Percentiles rank a stretch among this genome's conserved stretches.
Evolutionary conservation across 2,329 filamentous ascomycete genomes (phyloP).

Genomic region (Penicillium sp.): DNA sequence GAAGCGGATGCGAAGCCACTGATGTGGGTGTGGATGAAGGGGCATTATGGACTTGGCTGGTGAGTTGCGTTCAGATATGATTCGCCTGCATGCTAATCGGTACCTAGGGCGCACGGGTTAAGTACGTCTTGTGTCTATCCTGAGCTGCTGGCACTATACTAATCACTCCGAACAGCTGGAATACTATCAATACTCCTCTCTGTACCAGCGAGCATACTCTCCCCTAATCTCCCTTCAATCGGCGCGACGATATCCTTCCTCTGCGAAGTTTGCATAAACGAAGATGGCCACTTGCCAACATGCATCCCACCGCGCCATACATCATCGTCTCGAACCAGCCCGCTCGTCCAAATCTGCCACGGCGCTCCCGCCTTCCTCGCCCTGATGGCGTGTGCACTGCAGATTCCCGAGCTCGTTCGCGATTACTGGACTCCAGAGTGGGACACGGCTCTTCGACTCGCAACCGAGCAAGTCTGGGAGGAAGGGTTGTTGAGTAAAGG

Average conservation of each 20-base stretch:
- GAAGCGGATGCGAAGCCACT: constrained; percentile 39
- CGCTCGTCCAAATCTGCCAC: constrained; percentile 49
- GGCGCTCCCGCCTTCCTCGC: constrained; percentile 45
- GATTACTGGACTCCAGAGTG: constrained; percentile 44
- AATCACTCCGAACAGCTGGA: constrained; percentile 32
- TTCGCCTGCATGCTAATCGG: not conserved
- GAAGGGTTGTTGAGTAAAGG: constrained; percentile 49
- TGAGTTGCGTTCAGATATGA: constrained; percentile 28
- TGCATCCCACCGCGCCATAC: constrained; percentile 35
- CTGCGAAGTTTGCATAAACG: constrained; percentile 40
- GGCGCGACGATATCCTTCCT: constrained; percentile 43
- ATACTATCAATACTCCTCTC: constrained; percentile 43
- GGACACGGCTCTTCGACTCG: constrained; percentile 41
- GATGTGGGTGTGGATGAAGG: constrained; percentile 48
- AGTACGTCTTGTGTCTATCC: constrained; percentile 18
- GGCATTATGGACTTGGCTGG: constrained; percentile 43
- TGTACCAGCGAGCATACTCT: constrained; percentile 29
- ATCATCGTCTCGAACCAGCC: constrained; percentile 23
- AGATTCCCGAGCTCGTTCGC: constrained; percentile 30
- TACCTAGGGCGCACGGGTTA: constrained; percentile 35
- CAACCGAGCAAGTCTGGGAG: constrained; percentile 44
- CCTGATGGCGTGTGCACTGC: constrained; percentile 40
- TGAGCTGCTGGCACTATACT: not conserved
- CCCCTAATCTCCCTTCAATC: constrained; percentile 38
- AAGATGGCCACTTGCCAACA: constrained; percentile 46